Percentiles rank a stretch among this genome's conserved stretches.
Evolutionary conservation across 768 basidiomycete species (phyloP).

Genomic region (Agrocybe pediades): DNA sequence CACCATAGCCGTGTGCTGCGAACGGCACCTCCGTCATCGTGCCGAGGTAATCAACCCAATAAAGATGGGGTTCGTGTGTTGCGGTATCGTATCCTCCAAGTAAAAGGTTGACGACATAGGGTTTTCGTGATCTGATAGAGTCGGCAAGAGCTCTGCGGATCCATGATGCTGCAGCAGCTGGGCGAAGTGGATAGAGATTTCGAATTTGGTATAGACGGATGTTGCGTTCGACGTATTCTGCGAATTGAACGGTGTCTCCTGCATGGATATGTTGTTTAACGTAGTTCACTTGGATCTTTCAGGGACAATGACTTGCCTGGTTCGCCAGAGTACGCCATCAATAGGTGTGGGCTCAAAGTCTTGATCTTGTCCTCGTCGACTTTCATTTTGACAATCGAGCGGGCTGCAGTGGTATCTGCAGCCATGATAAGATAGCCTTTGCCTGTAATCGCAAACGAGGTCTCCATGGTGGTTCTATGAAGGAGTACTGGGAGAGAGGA

Average conservation of each 20-base stretch:
- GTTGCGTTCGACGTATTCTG: constrained; percentile 95
- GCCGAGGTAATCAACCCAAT: constrained; percentile 97
- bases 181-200: constrained; percentile 86
- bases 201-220: constrained; percentile 96
- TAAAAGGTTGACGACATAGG: constrained; percentile 91
- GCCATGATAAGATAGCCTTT: constrained; percentile 94
- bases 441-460: constrained; percentile 87
- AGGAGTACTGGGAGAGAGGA: neutral
- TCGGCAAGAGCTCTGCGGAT: constrained; percentile 89
- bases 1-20: constrained; percentile 93
- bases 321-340: constrained; percentile 96
- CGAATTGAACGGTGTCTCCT: constrained; percentile 97
- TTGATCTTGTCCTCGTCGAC: constrained; percentile 96
- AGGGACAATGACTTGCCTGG: constrained; percentile 56
- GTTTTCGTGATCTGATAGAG: constrained; percentile 82
- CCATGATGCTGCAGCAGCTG: constrained; percentile 92
- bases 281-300: neutral
- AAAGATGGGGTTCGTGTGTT: constrained; percentile 70
- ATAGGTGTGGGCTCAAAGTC: constrained; percentile 82
- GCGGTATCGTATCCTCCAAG: constrained; percentile 91
- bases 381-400: constrained; percentile 98
- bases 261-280: neutral
- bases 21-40: constrained; percentile 89
- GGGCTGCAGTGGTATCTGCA: constrained; percentile 84
- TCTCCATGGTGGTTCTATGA: constrained; percentile 63